Base-by-base conservation (phyloP, 345 rosid genomes). In the Lepidium aucheri region DNA sequence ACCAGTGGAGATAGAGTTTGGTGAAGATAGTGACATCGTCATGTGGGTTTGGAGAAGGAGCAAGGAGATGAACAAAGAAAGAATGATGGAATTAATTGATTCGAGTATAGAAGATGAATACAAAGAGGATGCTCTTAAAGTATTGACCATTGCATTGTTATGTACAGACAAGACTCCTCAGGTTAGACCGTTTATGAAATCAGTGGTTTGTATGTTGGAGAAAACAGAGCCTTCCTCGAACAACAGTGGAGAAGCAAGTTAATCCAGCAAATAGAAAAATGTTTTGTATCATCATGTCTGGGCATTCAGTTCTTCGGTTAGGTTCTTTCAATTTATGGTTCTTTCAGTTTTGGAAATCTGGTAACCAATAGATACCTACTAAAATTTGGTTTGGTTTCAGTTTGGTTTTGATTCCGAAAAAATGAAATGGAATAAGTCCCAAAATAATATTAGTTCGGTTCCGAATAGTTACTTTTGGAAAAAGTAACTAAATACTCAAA, bases 151-250 rank as follows among this genome's bases (percentile, higher is more conserved):
- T 44, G 96, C 90, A 34, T 28, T 79, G 51, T 77, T 69, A 40
- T 91, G 98, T 78, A 87, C 92, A 1, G 73, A 75, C 5, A 85
- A 78, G 60, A 46, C 79, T 40, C 96, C 98, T 8, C 70, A 73
- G 3, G 36, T 68, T 24, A 84, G 98, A 68, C 98, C 95, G 20
- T 80, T 81, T 6, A 91, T 87, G 95, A 81, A 89, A 65, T 76
- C 73, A 69, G 95, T 91, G 14, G 95, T 91, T 53, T 82, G 83
- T 44, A 89, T 89, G 92, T 78, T 91, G 10, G 90, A 91, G 77
- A 88, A 84, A 35, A 83, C 83, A 45, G 76, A 79, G 53, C 82
- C 84, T 30, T 67, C 76, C 4, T 50, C n/a, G 55, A 24, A 43
- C 54, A 41, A 51, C 28, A 11, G 22, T 32, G 41, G 60, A 33